Percentiles rank a stretch among this genome's conserved stretches.
Evolutionary conservation across 176 grass and related monocot species (phyloP).

Genomic region (Stipa capillata): DNA sequence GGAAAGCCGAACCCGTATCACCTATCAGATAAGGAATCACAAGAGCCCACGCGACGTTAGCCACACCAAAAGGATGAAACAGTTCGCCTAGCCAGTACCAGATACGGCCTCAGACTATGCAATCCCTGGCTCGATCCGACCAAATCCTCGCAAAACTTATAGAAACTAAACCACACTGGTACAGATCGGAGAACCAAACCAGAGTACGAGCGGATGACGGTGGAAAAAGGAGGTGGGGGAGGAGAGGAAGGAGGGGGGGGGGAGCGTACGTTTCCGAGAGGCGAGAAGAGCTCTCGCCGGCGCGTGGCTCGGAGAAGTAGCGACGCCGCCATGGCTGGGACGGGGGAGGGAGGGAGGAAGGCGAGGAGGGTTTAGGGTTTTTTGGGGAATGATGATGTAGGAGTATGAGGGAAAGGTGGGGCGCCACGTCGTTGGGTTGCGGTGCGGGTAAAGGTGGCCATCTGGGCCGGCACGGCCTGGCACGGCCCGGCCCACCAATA

Average conservation of each 20-base stretch:
- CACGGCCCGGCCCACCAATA: no score
- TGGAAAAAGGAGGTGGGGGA: background rate
- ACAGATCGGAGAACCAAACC: no score
- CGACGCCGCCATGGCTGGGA: constrained; percentile 20
- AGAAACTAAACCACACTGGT: background rate
- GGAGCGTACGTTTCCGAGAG: constrained; percentile 7
- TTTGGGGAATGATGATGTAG: no score
- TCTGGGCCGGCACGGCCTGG: no score
- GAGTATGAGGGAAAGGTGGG: background rate
- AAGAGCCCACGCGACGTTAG: background rate
- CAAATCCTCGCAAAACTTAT: background rate
- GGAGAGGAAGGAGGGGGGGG: background rate
- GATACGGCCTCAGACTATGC: no score
- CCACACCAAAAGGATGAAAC: no score
- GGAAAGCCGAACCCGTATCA: background rate
- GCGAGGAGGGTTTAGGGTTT: background rate
- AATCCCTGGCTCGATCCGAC: background rate
- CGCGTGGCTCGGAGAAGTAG: constrained; percentile 25
- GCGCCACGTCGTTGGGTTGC: background rate
- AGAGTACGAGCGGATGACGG: no score
- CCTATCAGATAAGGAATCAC: background rate
- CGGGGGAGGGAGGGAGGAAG: background rate
- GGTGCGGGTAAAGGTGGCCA: no score
- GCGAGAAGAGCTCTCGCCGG: constrained; percentile 3
- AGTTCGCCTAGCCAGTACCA: no score